Percentiles rank a stretch among this genome's conserved stretches.
These are phyloP conservation scores for Ziziphus jujuba DNA, from an alignment of 306 rosid species.

Conservation along the genomic window DNA sequence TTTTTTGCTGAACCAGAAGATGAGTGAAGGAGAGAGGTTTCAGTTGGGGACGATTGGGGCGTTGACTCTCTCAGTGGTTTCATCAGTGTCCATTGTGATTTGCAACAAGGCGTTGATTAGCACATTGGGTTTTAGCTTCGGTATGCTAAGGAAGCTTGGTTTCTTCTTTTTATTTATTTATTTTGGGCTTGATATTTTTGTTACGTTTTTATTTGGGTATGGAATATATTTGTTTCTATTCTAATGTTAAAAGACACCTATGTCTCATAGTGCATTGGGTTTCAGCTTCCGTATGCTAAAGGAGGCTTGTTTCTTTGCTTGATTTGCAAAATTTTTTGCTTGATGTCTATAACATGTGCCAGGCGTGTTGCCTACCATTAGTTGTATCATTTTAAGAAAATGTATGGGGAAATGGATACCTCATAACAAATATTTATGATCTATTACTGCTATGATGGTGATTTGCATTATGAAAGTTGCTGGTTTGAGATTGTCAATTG, in stretches of 20 bases:
- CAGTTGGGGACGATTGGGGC: constrained; percentile 86
- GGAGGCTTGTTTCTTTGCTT: no score
- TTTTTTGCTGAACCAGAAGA: constrained; percentile 31
- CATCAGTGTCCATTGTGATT: constrained; percentile 85
- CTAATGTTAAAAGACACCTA: no score
- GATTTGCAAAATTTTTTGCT: no score
- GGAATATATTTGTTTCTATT: background rate
- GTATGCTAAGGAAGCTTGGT: constrained; percentile 34
- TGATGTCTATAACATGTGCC: background rate
- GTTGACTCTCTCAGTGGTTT: constrained; percentile 73
- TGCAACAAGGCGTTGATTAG: constrained; percentile 84
- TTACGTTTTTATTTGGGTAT: background rate
- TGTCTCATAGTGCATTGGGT: no score
- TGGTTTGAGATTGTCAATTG: background rate
- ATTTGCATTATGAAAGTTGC: constrained; percentile 1
- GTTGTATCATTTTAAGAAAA: constrained; percentile 2
- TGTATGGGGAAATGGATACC: background rate
- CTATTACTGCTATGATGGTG: background rate
- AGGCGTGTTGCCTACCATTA: background rate
- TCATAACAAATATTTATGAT: background rate
- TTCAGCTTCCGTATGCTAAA: no score
- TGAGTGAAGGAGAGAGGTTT: constrained; percentile 68
- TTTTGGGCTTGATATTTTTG: background rate
- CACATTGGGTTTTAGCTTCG: constrained; percentile 66
- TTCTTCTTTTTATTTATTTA: background rate